Evolutionary conservation across 2,329 filamentous ascomycete genomes (phyloP).

Genomic region (Exophiala xenobiotica): DNA sequence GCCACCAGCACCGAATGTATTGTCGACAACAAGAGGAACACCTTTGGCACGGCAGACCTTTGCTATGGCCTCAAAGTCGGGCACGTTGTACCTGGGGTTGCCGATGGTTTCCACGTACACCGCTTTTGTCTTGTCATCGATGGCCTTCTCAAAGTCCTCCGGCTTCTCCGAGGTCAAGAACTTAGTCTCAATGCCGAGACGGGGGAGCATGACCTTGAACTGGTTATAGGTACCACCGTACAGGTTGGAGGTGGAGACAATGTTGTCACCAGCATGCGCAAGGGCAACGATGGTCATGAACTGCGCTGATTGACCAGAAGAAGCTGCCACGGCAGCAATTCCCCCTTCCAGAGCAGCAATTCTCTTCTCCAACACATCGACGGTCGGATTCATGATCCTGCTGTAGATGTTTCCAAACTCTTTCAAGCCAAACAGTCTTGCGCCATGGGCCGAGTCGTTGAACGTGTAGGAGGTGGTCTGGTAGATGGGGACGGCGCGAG

Average conservation of each 20-base stretch:
- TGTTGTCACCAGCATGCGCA: slow-evolving; percentile 81
- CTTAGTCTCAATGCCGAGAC: slow-evolving; percentile 77
- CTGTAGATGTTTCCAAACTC: slow-evolving; percentile 98
- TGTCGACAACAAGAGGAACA: slow-evolving; percentile 70
- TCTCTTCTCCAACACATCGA: slow-evolving; percentile 89
- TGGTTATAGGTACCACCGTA: slow-evolving; percentile 95
- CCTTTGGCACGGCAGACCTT: slow-evolving; percentile 69
- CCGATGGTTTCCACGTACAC: slow-evolving; percentile 86
- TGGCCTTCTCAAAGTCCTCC: slow-evolving; percentile 71
- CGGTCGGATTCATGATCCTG: slow-evolving; percentile 92
- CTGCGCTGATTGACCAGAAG: slow-evolving; percentile 82
- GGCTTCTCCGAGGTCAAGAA: slow-evolving; percentile 69
- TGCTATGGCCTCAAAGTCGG: slow-evolving; percentile 78
- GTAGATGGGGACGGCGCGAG: slow-evolving; percentile 93
- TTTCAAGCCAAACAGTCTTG: slow-evolving; percentile 92
- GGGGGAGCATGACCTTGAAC: slow-evolving; percentile 79
- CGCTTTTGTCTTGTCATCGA: slow-evolving; percentile 86
- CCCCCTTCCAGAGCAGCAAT: slow-evolving; percentile 66
- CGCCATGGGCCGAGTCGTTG: slow-evolving; percentile 94
- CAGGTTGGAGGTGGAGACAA: slow-evolving; percentile 78
- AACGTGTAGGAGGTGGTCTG: slow-evolving; percentile 91
- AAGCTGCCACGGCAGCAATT: slow-evolving; percentile 57
- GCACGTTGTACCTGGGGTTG: slow-evolving; percentile 84
- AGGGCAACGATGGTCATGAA: slow-evolving; percentile 80
- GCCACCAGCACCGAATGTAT: slow-evolving; percentile 86